Evolutionary conservation across 176 grass and related monocot genomes (phyloP), one percentile per base, ranked within the genome.

Genomic region (Ampelocalamus luodianensis): DNA sequence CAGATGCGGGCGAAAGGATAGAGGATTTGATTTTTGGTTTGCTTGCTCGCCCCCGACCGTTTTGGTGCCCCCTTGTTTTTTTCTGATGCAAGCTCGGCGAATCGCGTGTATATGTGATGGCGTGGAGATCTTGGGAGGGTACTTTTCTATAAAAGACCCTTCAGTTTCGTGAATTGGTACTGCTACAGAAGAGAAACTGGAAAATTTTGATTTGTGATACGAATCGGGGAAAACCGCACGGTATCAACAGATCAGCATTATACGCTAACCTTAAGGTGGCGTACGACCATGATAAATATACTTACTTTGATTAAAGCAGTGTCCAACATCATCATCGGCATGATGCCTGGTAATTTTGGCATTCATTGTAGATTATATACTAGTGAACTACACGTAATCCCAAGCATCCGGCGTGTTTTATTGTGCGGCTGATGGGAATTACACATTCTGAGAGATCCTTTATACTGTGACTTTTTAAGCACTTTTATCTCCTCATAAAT

Each of bases 1-100:
- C 85, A 83, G 89, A 83, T 87, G 84, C 87, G 20, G 80, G 59
- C 36, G 68, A 75, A 68, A 49, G 59, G 84, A 23, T 67, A 76
- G 65, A 22, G 37, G 79, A 86, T 83, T 90, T 90, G 72, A 71
- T 77, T 46, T 71, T 11, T 23, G 22, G 43, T 4, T 61, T 14
- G 85, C 58, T 80, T 42, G 65, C 58, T 44, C 44, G 23, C 12
- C 27, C 62, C 62, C 59, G 67, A 71, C 66, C 66, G 79, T 60
- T 82, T 46, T 12, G 72, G 24, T 10, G 3, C 26, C 45, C 14
- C 7, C 16, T 15, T 13, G 45, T 34, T 40, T 44, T 36, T 48
- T 54, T 14, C 65, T 8, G 84, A 72, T 86, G 79, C 84, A 39
- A 78, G 87, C 87, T 79, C 54, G 18, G 44, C 32, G 49, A 18